Conservation (phyloP, 177 flowering plant species). For the Vitis hybrid region DNA sequence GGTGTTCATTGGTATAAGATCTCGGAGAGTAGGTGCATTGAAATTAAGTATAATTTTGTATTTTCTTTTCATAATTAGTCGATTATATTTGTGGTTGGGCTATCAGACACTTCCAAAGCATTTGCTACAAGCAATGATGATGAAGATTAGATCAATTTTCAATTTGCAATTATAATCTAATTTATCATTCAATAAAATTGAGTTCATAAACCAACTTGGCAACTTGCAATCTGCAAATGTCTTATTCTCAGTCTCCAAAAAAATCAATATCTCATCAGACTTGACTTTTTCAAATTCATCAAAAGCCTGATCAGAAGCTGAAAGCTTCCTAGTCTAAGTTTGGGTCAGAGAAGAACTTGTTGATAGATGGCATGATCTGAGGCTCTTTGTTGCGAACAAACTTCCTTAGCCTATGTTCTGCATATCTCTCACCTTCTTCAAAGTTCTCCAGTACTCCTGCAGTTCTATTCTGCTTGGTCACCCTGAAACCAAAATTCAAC, state of each 20-base stretch:
- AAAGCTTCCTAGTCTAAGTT: conserved; percentile 1
- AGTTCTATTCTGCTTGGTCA: conserved; percentile 47
- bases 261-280: background rate
- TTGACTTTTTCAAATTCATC: too few relatives aligned
- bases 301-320: background rate
- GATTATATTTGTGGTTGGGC: too few relatives aligned
- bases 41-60: too few relatives aligned
- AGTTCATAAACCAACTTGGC: background rate
- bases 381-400: conserved; percentile 32
- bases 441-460: conserved; percentile 63
- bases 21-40: too few relatives aligned
- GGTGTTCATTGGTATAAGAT: too few relatives aligned
- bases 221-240: background rate
- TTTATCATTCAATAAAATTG: background rate
- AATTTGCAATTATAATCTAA: background rate
- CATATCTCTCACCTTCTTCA: conserved; percentile 52
- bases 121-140: too few relatives aligned
- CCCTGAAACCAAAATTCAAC: conserved; percentile 28
- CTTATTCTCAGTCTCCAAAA: background rate
- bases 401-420: conserved; percentile 40
- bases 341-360: conserved; percentile 43
- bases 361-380: conserved; percentile 57
- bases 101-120: too few relatives aligned
- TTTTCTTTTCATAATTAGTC: too few relatives aligned
- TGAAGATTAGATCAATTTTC: background rate